Evolutionary conservation across 2,329 filamentous ascomycete genomes (phyloP).

Genomic region (Fusarium udum): DNA sequence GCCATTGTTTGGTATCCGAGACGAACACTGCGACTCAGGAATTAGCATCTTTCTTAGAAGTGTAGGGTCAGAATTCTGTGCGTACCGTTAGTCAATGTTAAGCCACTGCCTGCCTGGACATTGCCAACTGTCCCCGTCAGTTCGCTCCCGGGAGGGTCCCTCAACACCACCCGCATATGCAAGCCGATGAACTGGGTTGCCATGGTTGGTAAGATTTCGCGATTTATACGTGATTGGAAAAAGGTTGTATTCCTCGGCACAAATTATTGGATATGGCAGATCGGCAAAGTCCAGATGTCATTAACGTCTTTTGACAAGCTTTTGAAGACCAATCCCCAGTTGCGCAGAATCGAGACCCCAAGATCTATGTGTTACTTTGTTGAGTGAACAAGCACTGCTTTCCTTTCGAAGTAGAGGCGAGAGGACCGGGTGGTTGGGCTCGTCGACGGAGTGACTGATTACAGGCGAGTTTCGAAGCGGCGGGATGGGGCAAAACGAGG

Average conservation of each 20-base stretch:
- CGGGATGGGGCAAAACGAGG: slow-evolving; percentile 31
- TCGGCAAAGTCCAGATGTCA: slow-evolving; percentile 33
- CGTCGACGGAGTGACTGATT: slow-evolving; percentile 14
- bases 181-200: slow-evolving; percentile 78
- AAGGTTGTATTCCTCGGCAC: slow-evolving; percentile 7
- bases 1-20: slow-evolving; percentile 54
- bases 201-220: slow-evolving; percentile 40
- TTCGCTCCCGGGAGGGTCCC: slow-evolving; percentile 69
- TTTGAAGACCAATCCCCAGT: slow-evolving; percentile 2
- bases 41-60: slow-evolving; percentile 6
- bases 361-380: background rate
- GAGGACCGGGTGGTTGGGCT: slow-evolving; percentile 14
- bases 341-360: background rate
- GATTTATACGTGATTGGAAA: background rate
- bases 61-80: slow-evolving; percentile 1
- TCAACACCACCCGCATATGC: slow-evolving; percentile 78
- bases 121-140: slow-evolving; percentile 76
- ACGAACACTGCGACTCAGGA: slow-evolving; percentile 48
- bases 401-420: background rate
- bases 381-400: background rate
- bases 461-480: slow-evolving; percentile 23
- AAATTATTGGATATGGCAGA: slow-evolving; percentile 20
- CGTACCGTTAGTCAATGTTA: slow-evolving; percentile 78
- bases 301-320: slow-evolving; percentile 25
- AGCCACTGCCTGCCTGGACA: slow-evolving; percentile 71